These are phyloP conservation scores for Solanum sparsipilum DNA, from an alignment of 257 asterid species.

Conservation along the genomic window DNA sequence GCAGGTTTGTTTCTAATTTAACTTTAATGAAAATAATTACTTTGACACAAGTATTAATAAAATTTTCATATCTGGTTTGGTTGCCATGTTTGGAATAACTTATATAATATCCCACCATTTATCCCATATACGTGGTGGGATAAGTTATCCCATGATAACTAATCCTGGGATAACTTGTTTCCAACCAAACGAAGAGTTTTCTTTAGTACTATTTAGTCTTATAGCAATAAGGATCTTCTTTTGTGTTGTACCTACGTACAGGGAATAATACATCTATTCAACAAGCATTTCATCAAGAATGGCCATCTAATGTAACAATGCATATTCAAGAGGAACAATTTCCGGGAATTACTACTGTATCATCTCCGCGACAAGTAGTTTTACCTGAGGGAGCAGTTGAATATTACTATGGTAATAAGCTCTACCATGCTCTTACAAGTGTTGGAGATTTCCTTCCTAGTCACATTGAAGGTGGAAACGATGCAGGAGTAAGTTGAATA, in stretches of 20 bases:
- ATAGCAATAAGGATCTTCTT: not conserved
- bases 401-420: not conserved
- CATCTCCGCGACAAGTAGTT: not conserved
- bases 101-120: not conserved
- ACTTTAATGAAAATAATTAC: not conserved
- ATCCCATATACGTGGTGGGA: not conserved
- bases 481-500: not conserved
- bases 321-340: not conserved
- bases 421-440: not conserved
- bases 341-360: not conserved
- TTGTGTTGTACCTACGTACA: not conserved
- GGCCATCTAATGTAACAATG: not conserved
- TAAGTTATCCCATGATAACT: not conserved
- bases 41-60: not conserved
- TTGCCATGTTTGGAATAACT: not conserved
- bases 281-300: not conserved
- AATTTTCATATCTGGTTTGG: no score
- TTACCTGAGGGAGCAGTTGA: not conserved
- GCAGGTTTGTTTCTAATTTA: not conserved
- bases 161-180: not conserved
- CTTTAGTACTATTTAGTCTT: not conserved
- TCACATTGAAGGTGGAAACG: not conserved
- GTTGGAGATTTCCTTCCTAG: not conserved
- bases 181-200: not conserved
- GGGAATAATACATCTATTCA: not conserved